phyloP scores from a whole-genome alignment of 129 eudicot genomes.

The Flaveria sonorensis region DNA sequence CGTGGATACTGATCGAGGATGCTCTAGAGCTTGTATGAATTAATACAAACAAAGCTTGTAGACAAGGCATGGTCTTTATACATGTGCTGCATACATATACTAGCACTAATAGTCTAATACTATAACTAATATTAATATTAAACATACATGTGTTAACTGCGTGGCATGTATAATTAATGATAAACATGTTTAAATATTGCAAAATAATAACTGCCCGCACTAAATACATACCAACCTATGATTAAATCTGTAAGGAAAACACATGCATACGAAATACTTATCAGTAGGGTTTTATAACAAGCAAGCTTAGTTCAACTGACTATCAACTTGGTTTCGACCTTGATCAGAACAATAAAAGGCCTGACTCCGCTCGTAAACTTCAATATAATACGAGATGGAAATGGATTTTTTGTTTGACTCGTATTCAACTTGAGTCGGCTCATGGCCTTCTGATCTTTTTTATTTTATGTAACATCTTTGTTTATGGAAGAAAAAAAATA shows the following conservation, averaged over 20 bases:
- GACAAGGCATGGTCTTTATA: neutral
- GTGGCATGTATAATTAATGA: neutral
- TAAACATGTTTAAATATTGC: neutral
- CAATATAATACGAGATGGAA: too few relatives aligned
- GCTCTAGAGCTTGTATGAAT: neutral
- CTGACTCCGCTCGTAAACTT: too few relatives aligned
- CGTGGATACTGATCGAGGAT: neutral
- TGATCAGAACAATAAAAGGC: too few relatives aligned
- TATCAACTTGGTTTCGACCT: too few relatives aligned
- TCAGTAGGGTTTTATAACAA: too few relatives aligned
- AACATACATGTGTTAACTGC: neutral
- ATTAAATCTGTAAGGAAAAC: neutral
- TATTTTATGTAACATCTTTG: too few relatives aligned
- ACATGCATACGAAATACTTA: neutral
- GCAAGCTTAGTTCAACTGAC: too few relatives aligned
- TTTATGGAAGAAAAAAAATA: too few relatives aligned
- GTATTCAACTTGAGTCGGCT: too few relatives aligned
- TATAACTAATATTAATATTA: neutral
- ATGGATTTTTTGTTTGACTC: too few relatives aligned
- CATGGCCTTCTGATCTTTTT: too few relatives aligned
- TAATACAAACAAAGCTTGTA: neutral
- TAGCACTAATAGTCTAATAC: neutral
- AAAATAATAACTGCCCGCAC: neutral
- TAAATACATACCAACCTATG: too few relatives aligned
- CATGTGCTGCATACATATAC: neutral